Conservation (phyloP, 352 stramenopile genomes). For the Globisporangium camurandrum region DNA sequence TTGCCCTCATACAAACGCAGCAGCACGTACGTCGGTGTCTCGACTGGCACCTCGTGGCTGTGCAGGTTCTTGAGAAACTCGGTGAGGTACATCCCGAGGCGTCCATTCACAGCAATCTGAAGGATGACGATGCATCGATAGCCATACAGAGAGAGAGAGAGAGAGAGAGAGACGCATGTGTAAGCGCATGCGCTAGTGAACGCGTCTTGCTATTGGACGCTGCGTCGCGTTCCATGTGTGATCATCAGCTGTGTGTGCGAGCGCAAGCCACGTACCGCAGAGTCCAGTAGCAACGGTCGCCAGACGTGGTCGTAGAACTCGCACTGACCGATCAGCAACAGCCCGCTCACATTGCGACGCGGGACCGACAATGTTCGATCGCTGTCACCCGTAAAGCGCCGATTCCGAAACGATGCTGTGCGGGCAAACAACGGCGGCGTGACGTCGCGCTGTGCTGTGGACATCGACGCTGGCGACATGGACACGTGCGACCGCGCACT, state of each 20-base stretch:
- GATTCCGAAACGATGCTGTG: conserved; percentile 9
- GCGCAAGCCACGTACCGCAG: conserved; percentile 19
- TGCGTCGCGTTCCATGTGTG: too few species aligned
- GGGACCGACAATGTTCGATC: background rate
- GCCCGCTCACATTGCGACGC: conserved; percentile 31
- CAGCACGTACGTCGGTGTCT: conserved; percentile 47
- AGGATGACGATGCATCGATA: background rate
- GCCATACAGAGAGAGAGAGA: background rate
- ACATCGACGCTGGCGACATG: background rate
- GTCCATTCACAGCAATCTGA: conserved; percentile 26
- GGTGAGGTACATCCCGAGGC: conserved; percentile 47
- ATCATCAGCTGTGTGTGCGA: too few species aligned
- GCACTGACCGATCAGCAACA: conserved; percentile 41
- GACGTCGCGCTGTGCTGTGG: conserved; percentile 2
- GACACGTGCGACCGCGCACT: conserved; percentile 7
- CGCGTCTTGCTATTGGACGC: too few species aligned
- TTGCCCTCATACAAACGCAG: background rate
- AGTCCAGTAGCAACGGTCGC: conserved; percentile 32
- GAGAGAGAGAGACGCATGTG: background rate
- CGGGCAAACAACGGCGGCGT: conserved; percentile 7
- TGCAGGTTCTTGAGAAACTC: conserved; percentile 62
- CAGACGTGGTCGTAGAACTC: conserved; percentile 57
- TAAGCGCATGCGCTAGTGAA: background rate
- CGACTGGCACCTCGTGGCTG: conserved; percentile 38
- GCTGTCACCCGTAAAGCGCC: conserved; percentile 5